These are phyloP conservation scores for Wickerhamomyces canadensis DNA, from an alignment of 805 yeast species.

Conservation along the genomic window DNA sequence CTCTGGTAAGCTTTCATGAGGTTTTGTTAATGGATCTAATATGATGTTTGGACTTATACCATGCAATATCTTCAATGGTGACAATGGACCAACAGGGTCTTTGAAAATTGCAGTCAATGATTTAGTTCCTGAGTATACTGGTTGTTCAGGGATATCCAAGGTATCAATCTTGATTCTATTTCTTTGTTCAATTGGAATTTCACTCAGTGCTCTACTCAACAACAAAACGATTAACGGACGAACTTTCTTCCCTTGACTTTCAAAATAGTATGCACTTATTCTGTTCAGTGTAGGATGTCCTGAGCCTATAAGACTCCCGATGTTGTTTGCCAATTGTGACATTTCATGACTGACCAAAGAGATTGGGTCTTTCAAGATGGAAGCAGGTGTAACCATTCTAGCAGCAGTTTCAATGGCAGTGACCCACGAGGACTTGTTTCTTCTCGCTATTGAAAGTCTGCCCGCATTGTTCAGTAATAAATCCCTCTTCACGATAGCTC, in stretches of 20 bases:
- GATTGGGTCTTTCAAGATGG: conserved; percentile 71
- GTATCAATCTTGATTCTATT: conserved; percentile 56
- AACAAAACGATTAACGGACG: conserved; percentile 86
- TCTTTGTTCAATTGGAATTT: conserved; percentile 67
- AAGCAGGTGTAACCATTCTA: conserved; percentile 60
- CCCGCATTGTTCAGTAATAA: no score
- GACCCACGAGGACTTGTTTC: conserved; percentile 30
- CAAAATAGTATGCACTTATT: conserved; percentile 92
- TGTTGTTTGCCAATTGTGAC: conserved; percentile 83
- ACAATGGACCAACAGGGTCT: conserved; percentile 48
- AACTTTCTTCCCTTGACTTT: conserved; percentile 93
- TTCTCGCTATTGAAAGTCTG: no score
- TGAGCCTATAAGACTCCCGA: conserved; percentile 80
- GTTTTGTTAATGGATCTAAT: conserved; percentile 77
- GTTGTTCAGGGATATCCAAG: conserved; percentile 62
- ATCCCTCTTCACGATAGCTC: neutral
- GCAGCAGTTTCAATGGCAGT: conserved; percentile 72
- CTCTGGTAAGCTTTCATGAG: conserved; percentile 66
- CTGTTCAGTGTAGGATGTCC: conserved; percentile 92
- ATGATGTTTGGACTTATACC: conserved; percentile 85
- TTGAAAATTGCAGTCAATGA: conserved; percentile 45
- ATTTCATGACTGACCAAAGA: conserved; percentile 89
- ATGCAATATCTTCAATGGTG: conserved; percentile 79
- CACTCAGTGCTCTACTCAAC: conserved; percentile 72
- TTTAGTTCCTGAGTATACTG: conserved; percentile 55